phyloP scores from a whole-genome alignment of 306 rosid genomes.

The Calophaca sinica region DNA sequence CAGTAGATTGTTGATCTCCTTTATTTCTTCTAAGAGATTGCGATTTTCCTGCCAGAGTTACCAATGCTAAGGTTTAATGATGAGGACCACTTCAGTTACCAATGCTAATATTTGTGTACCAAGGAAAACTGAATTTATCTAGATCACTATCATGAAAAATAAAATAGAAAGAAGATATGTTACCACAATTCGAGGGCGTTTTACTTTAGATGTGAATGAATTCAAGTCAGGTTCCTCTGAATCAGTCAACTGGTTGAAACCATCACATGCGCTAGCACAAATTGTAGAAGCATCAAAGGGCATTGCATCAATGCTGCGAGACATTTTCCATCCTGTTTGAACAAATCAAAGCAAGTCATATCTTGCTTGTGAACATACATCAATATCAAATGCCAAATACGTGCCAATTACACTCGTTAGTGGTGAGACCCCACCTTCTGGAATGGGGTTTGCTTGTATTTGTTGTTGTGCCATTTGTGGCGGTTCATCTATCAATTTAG shows the following conservation, averaged over 20 bases:
- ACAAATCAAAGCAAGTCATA: slow-evolving; percentile 6
- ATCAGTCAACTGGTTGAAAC: slow-evolving; percentile 23
- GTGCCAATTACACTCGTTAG: not conserved
- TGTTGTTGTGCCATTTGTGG: slow-evolving; percentile 16
- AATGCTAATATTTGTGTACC: not conserved
- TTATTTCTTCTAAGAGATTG: slow-evolving; percentile 50
- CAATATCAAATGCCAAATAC: slow-evolving; percentile 7
- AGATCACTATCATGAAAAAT: slow-evolving; percentile 4
- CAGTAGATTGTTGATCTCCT: slow-evolving; percentile 47
- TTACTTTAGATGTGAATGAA: slow-evolving; percentile 20
- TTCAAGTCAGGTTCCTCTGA: slow-evolving; percentile 13
- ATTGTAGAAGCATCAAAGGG: slow-evolving; percentile 20
- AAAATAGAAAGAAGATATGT: slow-evolving; percentile 14
- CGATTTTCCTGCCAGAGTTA: slow-evolving; percentile 46
- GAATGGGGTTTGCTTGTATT: not conserved
- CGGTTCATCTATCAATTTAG: not conserved
- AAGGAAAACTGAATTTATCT: not conserved
- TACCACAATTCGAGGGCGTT: slow-evolving; percentile 41
- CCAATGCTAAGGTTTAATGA: not conserved
- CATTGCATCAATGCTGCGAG: slow-evolving; percentile 8
- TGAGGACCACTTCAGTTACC: slow-evolving; percentile 12
- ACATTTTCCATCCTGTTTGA: slow-evolving; percentile 30
- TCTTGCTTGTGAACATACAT: not conserved
- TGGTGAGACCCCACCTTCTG: not conserved
- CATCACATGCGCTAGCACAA: not conserved